A percentile compares a stretch with the other conserved stretches of the same genome.
Evolutionary conservation across 192 early-diverging fungal species (phyloP).

Genomic region (Spizellomyces punctatus): DNA sequence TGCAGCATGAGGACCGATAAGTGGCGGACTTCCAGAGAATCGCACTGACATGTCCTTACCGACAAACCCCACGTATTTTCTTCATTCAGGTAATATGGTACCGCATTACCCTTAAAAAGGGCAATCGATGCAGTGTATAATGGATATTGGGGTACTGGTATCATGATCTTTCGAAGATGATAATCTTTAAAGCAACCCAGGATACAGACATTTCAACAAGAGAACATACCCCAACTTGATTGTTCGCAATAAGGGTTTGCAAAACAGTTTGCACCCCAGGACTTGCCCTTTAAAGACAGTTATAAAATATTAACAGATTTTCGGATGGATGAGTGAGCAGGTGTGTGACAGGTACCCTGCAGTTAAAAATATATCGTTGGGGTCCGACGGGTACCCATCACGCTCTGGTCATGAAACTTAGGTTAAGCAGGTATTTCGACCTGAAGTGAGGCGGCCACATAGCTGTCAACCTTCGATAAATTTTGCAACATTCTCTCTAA

Average conservation of each 20-base stretch:
- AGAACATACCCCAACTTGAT: slow-evolving; percentile 67
- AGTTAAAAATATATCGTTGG: slow-evolving; percentile 88
- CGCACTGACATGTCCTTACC: slow-evolving; percentile 13
- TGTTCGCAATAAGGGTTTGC: slow-evolving; percentile 78
- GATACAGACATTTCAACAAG: background rate
- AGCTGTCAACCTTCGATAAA: slow-evolving; percentile 69
- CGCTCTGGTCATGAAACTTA: slow-evolving; percentile 50
- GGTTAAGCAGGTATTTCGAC: no score
- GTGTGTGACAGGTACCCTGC: slow-evolving; percentile 53
- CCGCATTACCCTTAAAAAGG: slow-evolving; percentile 79
- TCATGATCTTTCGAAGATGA: slow-evolving; percentile 75
- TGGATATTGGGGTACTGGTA: slow-evolving; percentile 98
- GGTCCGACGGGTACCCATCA: slow-evolving; percentile 86
- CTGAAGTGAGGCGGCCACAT: no score
- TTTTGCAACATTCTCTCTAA: slow-evolving; percentile 85
- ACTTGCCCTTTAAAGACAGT: slow-evolving; percentile 63
- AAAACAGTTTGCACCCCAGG: slow-evolving; percentile 92
- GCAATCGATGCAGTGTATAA: slow-evolving; percentile 93
- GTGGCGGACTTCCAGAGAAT: background rate
- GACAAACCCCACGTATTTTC: slow-evolving; percentile 79
- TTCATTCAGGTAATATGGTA: slow-evolving; percentile 94
- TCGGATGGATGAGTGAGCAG: background rate
- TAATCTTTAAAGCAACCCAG: background rate
- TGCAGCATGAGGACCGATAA: background rate
- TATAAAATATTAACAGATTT: no score